A percentile compares a stretch with the other conserved stretches of the same genome.
phyloP scores from a whole-genome alignment of 345 rosid species.

The Odontarrhena argentea region DNA sequence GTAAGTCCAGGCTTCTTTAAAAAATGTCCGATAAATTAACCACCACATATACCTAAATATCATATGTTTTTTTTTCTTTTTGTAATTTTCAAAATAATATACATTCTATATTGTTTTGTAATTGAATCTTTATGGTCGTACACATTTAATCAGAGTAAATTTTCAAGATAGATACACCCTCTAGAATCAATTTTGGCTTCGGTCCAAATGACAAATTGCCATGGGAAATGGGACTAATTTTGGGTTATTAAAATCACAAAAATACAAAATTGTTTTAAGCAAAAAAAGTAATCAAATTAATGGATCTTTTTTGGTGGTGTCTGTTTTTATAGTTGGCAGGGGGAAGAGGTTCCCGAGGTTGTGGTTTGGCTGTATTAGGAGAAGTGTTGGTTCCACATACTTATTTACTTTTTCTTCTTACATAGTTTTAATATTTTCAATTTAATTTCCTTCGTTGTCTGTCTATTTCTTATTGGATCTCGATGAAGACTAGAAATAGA shows the following conservation, averaged over 20 bases:
- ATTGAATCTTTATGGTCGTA: not conserved
- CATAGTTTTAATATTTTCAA: constrained; percentile 25
- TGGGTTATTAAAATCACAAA: constrained; percentile 19
- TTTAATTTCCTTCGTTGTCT: not conserved
- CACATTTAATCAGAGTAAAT: not conserved
- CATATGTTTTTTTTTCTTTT: too few relatives aligned
- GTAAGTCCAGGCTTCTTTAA: too few relatives aligned
- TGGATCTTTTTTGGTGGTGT: constrained; percentile 45
- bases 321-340: constrained; percentile 64
- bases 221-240: constrained; percentile 18
- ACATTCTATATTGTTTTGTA: not conserved
- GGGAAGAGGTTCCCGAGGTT: constrained; percentile 59
- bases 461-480: constrained; percentile 29
- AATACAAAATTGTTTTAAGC: constrained; percentile 26
- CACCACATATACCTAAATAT: too few relatives aligned
- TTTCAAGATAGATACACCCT: constrained; percentile 19
- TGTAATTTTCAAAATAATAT: too few relatives aligned
- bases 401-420: constrained; percentile 26
- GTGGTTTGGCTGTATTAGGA: constrained; percentile 50
- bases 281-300: constrained; percentile 13
- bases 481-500: not conserved
- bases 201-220: constrained; percentile 38
- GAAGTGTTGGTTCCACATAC: constrained; percentile 28
- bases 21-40: too few relatives aligned
- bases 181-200: constrained; percentile 32